Evolutionary conservation across 805 yeast genomes (phyloP), one percentile per base, ranked within the genome.

Genomic region (Ogataea ramenticola): DNA sequence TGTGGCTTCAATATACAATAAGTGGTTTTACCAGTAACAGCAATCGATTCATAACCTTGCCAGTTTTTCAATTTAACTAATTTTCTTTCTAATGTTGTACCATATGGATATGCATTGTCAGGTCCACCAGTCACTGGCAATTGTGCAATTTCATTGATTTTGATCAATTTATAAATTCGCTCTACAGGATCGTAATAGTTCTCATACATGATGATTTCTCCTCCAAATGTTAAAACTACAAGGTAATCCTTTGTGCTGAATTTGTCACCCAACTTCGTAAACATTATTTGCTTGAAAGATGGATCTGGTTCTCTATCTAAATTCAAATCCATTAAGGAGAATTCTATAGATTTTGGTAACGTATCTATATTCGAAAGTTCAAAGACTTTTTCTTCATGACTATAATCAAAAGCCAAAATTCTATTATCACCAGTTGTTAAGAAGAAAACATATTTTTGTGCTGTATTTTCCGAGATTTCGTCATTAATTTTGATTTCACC

Each of bases 391-490:
- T 77, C 75, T 43, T 70, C 57, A 64, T 74, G 75, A 40, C 79
- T 71, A 44, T 77, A 71, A 44, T 72, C 72, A 58, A 84, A 84
- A 14, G 77, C 75, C 40, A 86, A 75, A 17, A 85, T 66, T 58
- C 88, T 74, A 53, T 84, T 86, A 56, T 82, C 90, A 46, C 88
- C 90, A 2, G 90, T 83, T 6, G 82, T 86, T 39, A 82, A 73
- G 37, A 85, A 70, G 51, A 82, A 84, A 67, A 70, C 44, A 67
- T 70, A 53, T 55, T 68, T 61, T 53, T 67, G 38, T n/a, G 44
- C 44, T 1, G 46, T 29, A 36, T 50, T 45, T 32, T 55, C 57
- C 14, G 12, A 17, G 11, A 16, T 20, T 8, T 29, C 32, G 12
- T 14, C 36, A n/a, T 17, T 62, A 62, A 16, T 56, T 58, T 17